phyloP scores from a whole-genome alignment of 164 flowering plant species.

The Annona squamosa region DNA sequence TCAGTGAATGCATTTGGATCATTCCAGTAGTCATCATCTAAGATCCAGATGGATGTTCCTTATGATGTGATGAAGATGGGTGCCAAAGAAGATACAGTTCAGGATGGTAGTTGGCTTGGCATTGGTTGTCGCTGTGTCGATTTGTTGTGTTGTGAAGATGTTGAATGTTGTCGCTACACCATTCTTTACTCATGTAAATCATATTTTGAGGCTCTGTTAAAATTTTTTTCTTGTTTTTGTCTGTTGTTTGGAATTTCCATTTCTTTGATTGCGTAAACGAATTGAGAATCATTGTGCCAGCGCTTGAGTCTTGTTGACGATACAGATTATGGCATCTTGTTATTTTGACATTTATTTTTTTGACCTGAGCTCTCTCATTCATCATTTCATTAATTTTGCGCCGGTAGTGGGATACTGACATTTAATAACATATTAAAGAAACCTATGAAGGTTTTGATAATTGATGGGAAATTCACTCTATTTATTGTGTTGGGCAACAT shows the following conservation, averaged over 20 bases:
- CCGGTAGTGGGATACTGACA: too few species aligned
- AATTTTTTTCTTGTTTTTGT: neutral
- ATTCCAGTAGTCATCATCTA: slow-evolving; percentile 12
- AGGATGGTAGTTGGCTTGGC: neutral
- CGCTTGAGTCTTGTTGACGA: too few species aligned
- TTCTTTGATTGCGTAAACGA: neutral
- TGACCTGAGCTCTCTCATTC: too few species aligned
- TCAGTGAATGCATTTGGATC: slow-evolving; percentile 21
- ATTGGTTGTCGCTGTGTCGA: neutral
- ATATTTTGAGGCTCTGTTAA: neutral
- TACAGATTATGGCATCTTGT: too few species aligned
- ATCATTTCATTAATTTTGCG: too few species aligned
- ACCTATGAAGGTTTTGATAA: too few species aligned
- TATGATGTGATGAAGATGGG: neutral
- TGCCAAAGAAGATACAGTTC: neutral
- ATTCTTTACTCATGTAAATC: slow-evolving; percentile 3
- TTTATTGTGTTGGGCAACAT: too few species aligned
- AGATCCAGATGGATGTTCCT: neutral
- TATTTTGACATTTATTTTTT: too few species aligned
- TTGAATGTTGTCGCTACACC: neutral
- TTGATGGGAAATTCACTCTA: too few species aligned
- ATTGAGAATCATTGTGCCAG: too few species aligned
- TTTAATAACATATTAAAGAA: too few species aligned
- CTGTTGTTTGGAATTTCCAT: neutral
- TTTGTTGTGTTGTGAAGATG: neutral